Percentiles rank a stretch among this genome's conserved stretches.
These are phyloP conservation scores for Aspergillus unguis DNA, from an alignment of 2,329 filamentous ascomycete species.

Conservation along the genomic window DNA sequence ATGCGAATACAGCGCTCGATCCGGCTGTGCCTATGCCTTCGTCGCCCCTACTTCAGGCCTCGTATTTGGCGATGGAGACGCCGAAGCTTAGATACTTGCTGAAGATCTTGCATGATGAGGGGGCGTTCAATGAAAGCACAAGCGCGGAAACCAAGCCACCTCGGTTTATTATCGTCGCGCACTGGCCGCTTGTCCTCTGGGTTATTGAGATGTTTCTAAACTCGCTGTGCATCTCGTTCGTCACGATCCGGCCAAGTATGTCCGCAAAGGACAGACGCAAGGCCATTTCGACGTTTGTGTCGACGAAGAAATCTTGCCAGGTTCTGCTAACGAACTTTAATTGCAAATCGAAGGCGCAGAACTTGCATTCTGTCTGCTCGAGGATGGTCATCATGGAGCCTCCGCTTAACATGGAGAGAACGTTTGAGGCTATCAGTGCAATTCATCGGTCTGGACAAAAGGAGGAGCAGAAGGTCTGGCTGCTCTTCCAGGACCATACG, in stretches of 20 bases:
- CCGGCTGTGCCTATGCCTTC: background rate
- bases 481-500: background rate
- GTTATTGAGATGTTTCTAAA: background rate
- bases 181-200: background rate
- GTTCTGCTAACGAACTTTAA: background rate
- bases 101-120: background rate
- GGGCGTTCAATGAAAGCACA: background rate
- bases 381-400: background rate
- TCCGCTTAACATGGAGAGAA: background rate
- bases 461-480: background rate
- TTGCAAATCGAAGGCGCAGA: background rate
- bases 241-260: background rate
- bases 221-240: background rate
- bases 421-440: background rate
- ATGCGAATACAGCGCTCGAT: background rate
- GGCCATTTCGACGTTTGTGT: background rate
- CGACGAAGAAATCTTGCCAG: background rate
- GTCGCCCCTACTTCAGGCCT: background rate
- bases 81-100: background rate
- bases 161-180: background rate
- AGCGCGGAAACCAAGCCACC: background rate
- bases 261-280: background rate
- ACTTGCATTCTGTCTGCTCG: background rate
- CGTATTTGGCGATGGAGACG: background rate
- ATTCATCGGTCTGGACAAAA: background rate